phyloP scores from a whole-genome alignment of 2,329 filamentous ascomycete genomes.

The Monosporascus sp. region DNA sequence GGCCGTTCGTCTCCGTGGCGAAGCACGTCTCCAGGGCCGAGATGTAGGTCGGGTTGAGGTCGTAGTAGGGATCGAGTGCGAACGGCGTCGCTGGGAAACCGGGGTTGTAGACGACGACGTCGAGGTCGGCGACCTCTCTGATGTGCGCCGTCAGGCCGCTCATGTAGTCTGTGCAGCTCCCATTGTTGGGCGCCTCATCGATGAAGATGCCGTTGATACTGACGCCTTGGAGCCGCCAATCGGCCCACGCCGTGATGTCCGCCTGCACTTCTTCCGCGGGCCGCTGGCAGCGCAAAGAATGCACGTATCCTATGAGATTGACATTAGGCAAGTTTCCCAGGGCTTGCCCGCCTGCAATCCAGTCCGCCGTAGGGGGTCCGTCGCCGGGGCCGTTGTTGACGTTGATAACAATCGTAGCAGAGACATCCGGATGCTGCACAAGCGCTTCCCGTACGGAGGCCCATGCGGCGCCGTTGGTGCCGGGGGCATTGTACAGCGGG shows the following conservation, averaged over 20 bases:
- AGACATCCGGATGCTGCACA: neutral
- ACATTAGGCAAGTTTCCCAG: neutral
- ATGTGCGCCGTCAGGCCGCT: neutral
- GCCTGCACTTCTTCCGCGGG: neutral
- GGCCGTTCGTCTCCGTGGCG: neutral
- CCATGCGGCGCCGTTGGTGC: conserved; percentile 1
- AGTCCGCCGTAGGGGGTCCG: neutral
- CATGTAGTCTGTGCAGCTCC: conserved; percentile 1
- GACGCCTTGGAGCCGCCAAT: neutral
- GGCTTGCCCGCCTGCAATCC: neutral
- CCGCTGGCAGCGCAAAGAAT: neutral
- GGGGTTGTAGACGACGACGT: conserved; percentile 2
- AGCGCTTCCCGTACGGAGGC: neutral
- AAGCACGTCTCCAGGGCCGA: conserved; percentile 4
- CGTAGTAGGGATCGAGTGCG: neutral
- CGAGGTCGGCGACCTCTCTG: neutral
- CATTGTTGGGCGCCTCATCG: conserved; percentile 2
- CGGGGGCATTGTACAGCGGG: conserved; percentile 3
- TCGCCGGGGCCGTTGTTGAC: neutral
- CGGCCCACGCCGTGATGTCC: conserved; percentile 1
- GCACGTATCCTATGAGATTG: neutral
- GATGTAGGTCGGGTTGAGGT: neutral
- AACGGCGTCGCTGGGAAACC: neutral
- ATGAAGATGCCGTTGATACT: conserved; percentile 2
- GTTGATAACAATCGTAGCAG: conserved; percentile 2